Evolutionary conservation across 331 rosid species (phyloP), one percentile per base, ranked within the genome.

Genomic region (Stylosanthes scabra): DNA sequence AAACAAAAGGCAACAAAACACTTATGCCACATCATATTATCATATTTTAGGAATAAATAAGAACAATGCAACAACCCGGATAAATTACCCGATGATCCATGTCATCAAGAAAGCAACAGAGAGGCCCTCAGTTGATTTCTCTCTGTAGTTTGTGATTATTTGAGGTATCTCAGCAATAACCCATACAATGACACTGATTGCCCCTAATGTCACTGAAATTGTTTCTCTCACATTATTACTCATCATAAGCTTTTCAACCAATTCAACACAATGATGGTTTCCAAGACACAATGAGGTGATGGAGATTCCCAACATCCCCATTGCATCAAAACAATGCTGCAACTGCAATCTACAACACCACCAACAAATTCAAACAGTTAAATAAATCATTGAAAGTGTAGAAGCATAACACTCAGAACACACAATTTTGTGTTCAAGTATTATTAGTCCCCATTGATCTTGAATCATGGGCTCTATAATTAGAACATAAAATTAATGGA

Each of bases 131-230:
- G 88, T 49, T 11, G 90, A 91, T 73, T 88, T 87, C 47, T 80
- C 78, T 56, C 51, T 74, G 78, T 71, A 88, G 70, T 88, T 87
- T 4, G 95, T 88, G 70, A 91, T 63, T 65, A 91, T 62, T 57
- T 88, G 97, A 46, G 97, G 97, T 37, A 91, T 78, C 87, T 91
- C 97, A 63, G 95, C 94, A 34, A 85, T 78, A 42, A 77, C 74
- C 92, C 94, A 91, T 73, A 81, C 79, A 46, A 71, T 37, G 29
- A 88, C 88, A 74, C 97, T 86, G 73, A 83, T 34, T 6, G 87
- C 2, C 40, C 97, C 94, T 68, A 88, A 79, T 46, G 75, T 59
- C 31, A 80, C 29, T 11, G 97, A 91, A 63, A 73, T 40, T 58
- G 81, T 81, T 11, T 80, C 80, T 68, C 52, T 71, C 11, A 20